Evolutionary conservation across 2,329 filamentous ascomycete species (phyloP).

Genomic region (Cladosporium phlei): DNA sequence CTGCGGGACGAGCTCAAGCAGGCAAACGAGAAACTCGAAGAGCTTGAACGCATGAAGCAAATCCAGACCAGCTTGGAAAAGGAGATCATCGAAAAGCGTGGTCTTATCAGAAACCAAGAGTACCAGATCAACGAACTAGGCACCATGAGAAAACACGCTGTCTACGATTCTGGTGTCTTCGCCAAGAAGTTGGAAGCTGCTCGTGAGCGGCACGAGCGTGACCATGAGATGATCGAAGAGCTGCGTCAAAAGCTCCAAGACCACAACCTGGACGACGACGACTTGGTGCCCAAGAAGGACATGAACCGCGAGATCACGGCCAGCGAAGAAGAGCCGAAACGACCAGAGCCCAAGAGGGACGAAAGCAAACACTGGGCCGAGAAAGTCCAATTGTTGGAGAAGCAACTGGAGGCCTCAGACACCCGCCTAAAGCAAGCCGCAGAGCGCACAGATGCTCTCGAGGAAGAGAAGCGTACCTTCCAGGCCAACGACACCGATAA

Average conservation of each 20-base stretch:
- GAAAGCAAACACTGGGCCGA: slow-evolving; percentile 29
- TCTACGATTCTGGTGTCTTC: slow-evolving; percentile 45
- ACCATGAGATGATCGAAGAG: slow-evolving; percentile 45
- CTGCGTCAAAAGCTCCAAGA: slow-evolving; percentile 43
- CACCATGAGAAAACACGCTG: slow-evolving; percentile 43
- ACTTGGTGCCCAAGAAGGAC: slow-evolving; percentile 15
- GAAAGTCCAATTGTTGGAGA: slow-evolving; percentile 28
- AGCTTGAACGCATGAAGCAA: slow-evolving; percentile 43
- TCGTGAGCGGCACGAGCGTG: slow-evolving; percentile 43
- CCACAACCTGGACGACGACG: slow-evolving; percentile 31
- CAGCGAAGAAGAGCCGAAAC: slow-evolving; percentile 14
- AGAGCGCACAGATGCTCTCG: slow-evolving; percentile 27
- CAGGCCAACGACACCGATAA: slow-evolving; percentile 15
- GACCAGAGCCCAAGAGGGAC: slow-evolving; percentile 14
- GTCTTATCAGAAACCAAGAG: slow-evolving; percentile 47
- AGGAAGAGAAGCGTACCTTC: slow-evolving; percentile 22
- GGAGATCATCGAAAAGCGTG: slow-evolving; percentile 48
- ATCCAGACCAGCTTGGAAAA: slow-evolving; percentile 43
- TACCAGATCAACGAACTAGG: slow-evolving; percentile 50
- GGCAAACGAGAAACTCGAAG: slow-evolving; percentile 40
- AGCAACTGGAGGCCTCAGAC: slow-evolving; percentile 31
- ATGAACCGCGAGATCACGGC: slow-evolving; percentile 18
- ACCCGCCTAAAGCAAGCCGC: slow-evolving; percentile 30
- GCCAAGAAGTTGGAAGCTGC: slow-evolving; percentile 45
- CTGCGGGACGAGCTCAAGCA: slow-evolving; percentile 43